Evolutionary conservation across 2,329 filamentous ascomycete genomes (phyloP), one percentile per base, ranked within the genome.

Genomic region (Sclerotinia borealis): DNA sequence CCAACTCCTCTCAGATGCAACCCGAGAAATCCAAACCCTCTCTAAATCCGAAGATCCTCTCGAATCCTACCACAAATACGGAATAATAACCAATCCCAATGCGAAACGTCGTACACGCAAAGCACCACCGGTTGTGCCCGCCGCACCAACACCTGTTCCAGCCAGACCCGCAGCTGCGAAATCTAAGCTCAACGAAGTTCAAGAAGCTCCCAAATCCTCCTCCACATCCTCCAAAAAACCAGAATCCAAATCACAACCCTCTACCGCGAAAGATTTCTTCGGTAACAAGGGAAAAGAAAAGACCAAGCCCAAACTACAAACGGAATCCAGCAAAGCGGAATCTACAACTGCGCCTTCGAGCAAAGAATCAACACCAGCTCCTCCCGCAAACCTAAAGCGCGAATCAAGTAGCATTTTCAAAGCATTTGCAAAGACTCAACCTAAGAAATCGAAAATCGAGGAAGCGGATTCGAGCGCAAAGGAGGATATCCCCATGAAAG

Each of bases 11-110:
- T 85, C 87, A 4, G 88, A 95, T 61, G 84, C 87, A 45, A 85
- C 85, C 48, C 82, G 85, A 31, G 84, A 90, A 65, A 79, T 90
- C 11, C 77, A 82, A 22, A 79, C 80, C 9, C 78, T 86, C 3
- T 79, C 83, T 59, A 76, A 77, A 11, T 76, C 80, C 15, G 84
- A 89, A 59, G 87, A 90, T 67, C 80, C 85, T 4, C 72, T 86
- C 48, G 79, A 84, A 61, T 77, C 78, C 43, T 83, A 81, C 70
- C 84, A 83, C 68, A 79, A 80, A 39, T 93, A 90, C 72, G 91
- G 92, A 8, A 85, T 86, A 59, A 93, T 96, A 65, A 79, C 83
- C 59, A 96, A 96, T 70, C 81, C 85, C 3, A 79, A 88, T 69
- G 85, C 89, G n/a, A 79, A 78, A 34, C 79, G 76, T 56, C 78